phyloP scores from a whole-genome alignment of 768 basidiomycete species.

The Russula ochroleuca region DNA sequence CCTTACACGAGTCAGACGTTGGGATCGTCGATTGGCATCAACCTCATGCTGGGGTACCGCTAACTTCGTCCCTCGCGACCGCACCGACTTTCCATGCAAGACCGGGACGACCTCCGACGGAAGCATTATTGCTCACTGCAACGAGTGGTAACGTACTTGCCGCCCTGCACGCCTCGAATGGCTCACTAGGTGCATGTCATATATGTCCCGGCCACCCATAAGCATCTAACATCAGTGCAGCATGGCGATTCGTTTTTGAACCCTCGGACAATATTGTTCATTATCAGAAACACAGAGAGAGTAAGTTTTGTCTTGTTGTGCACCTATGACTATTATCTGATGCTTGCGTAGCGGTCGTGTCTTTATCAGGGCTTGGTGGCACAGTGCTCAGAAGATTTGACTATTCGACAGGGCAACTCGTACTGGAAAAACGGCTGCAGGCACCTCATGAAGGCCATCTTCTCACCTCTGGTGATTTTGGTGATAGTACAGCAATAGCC shows the following conservation, averaged over 20 bases:
- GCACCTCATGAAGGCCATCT: slow-evolving; percentile 40
- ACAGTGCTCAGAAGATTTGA: slow-evolving; percentile 68
- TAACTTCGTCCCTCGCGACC: slow-evolving; percentile 45
- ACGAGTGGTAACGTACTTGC: slow-evolving; percentile 77
- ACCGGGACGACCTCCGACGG: slow-evolving; percentile 31
- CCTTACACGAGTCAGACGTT: slow-evolving; percentile 68
- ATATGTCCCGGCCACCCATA: background rate
- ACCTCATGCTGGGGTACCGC: slow-evolving; percentile 66
- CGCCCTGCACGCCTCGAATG: slow-evolving; percentile 61
- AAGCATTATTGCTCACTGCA: slow-evolving; percentile 57
- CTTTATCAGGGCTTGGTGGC: slow-evolving; percentile 74
- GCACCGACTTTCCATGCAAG: slow-evolving; percentile 57
- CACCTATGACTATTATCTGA: background rate
- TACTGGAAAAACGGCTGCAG: slow-evolving; percentile 64
- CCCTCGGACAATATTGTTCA: slow-evolving; percentile 59
- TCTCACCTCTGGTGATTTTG: slow-evolving; percentile 52
- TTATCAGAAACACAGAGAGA: slow-evolving; percentile 53
- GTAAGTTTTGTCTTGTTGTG: slow-evolving; percentile 41
- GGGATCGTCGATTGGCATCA: slow-evolving; percentile 89
- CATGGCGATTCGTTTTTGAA: slow-evolving; percentile 80
- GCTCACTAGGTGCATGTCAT: slow-evolving; percentile 57
- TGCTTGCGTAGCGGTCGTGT: slow-evolving; percentile 49
- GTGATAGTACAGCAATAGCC: slow-evolving; percentile 53
- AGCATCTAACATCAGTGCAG: slow-evolving; percentile 36
- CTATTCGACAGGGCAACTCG: slow-evolving; percentile 53